Evolutionary conservation across 495 filamentous ascomycete genomes (phyloP).

Genomic region (Xanthoparmelia taractica): DNA sequence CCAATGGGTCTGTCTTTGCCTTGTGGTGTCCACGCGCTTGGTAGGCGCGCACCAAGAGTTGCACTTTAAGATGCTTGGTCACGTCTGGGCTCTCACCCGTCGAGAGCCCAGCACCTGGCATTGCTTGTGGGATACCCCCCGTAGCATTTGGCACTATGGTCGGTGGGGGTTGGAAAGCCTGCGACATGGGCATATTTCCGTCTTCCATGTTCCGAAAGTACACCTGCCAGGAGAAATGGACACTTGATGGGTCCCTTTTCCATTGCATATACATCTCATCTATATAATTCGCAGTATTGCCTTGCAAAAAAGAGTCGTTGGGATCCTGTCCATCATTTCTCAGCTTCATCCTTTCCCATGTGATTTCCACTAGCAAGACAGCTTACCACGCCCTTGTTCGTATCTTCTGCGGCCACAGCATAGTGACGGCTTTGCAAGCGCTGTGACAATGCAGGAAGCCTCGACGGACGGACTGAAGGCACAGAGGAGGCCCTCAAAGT

Average conservation of each 20-base stretch:
- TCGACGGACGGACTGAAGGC: constrained; percentile 33
- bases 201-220: constrained; percentile 99
- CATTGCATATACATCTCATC: constrained; percentile 99
- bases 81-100: constrained; percentile 71
- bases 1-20: constrained; percentile 91
- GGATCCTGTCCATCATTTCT: constrained; percentile 50
- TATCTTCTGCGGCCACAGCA: constrained; percentile 50
- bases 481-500: constrained; percentile 37
- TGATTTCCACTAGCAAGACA: neutral
- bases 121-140: constrained; percentile 67
- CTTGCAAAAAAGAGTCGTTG: constrained; percentile 89
- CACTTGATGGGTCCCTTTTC: constrained; percentile 87
- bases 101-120: constrained; percentile 60
- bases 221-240: constrained; percentile 97
- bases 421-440: constrained; percentile 44
- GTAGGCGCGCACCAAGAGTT: constrained; percentile 91
- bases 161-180: constrained; percentile 92
- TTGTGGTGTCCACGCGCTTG: constrained; percentile 98
- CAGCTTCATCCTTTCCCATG: constrained; percentile 6
- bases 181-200: constrained; percentile 92
- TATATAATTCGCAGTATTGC: constrained; percentile 95
- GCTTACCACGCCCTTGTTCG: constrained; percentile 45
- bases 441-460: constrained; percentile 37
- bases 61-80: constrained; percentile 95
- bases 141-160: constrained; percentile 75